These are phyloP conservation scores for Boletus rufocinnamomeus DNA, from an alignment of 768 basidiomycete genomes.

Conservation along the genomic window DNA sequence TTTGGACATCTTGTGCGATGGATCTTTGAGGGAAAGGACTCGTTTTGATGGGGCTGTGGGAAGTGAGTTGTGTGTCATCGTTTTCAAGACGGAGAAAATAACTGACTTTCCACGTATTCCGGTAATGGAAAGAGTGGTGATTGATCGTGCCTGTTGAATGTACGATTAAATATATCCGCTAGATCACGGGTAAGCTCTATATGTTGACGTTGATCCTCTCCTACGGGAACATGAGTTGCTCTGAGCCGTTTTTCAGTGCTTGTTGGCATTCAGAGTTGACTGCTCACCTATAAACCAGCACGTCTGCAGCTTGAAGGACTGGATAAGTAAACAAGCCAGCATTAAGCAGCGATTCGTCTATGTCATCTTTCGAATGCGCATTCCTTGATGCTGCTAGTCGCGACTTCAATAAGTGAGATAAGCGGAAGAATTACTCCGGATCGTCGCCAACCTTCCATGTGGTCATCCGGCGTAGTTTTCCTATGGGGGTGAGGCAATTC, in stretches of 20 bases:
- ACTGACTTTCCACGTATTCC: constrained; percentile 70
- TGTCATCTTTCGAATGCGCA: constrained; percentile 69
- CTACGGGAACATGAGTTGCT: constrained; percentile 92
- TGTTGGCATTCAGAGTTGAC: not conserved
- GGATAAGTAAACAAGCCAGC: constrained; percentile 91
- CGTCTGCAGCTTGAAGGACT: constrained; percentile 90
- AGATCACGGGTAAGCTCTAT: constrained; percentile 86
- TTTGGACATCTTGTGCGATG: constrained; percentile 93
- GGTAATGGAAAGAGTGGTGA: constrained; percentile 70
- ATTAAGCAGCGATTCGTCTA: constrained; percentile 81
- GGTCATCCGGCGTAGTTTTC: constrained; percentile 87
- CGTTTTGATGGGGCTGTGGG: constrained; percentile 72
- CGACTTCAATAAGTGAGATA: constrained; percentile 46
- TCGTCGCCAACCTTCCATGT: constrained; percentile 81
- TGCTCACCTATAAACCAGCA: constrained; percentile 77
- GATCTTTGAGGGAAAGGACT: constrained; percentile 84
- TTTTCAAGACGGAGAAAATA: not conserved
- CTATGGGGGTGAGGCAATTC: constrained; percentile 81
- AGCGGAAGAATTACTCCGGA: not conserved
- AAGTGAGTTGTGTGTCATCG: not conserved
- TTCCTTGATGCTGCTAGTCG: constrained; percentile 75
- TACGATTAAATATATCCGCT: constrained; percentile 79
- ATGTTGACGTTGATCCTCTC: constrained; percentile 95
- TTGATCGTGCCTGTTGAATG: constrained; percentile 47
- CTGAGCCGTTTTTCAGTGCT: constrained; percentile 38